Evolutionary conservation across 306 rosid species (phyloP).

Genomic region (Gastrolobium villosum): DNA sequence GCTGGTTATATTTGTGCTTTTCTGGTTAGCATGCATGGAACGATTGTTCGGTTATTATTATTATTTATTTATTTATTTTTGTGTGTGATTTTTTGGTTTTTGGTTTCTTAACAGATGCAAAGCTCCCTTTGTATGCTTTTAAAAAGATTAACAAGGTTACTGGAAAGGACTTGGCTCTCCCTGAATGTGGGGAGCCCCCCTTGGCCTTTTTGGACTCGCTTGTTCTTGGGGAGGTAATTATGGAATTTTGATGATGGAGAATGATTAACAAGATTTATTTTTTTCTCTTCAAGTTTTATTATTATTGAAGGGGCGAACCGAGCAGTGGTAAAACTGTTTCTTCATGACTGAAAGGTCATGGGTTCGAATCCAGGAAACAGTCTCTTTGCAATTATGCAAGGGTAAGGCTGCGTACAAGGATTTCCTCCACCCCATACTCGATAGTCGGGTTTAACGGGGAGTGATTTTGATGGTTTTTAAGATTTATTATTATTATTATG

Average conservation of each 20-base stretch:
- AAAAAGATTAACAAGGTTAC: slow-evolving; percentile 55
- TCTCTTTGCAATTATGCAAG: too few species aligned
- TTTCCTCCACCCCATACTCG: too few species aligned
- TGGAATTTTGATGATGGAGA: slow-evolving; percentile 30
- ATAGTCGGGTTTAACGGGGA: too few species aligned
- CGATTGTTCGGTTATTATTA: neutral
- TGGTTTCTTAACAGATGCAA: slow-evolving; percentile 68
- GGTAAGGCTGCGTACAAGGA: too few species aligned
- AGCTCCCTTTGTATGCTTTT: slow-evolving; percentile 89
- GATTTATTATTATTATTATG: neutral
- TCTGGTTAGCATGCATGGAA: neutral
- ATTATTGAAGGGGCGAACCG: too few species aligned
- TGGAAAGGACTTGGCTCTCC: slow-evolving; percentile 46
- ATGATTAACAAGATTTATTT: neutral
- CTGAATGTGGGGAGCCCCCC: slow-evolving; percentile 65
- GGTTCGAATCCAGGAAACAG: too few species aligned
- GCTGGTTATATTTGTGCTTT: slow-evolving; percentile 5
- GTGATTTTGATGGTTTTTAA: too few species aligned
- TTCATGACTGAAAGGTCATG: too few species aligned
- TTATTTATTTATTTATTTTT: neutral
- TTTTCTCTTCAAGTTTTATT: neutral
- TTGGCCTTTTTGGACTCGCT: slow-evolving; percentile 86
- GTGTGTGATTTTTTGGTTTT: neutral
- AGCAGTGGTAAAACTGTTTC: too few species aligned
- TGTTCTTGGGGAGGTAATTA: slow-evolving; percentile 83